A percentile compares a stretch with the other conserved stretches of the same genome.
Evolutionary conservation across 495 filamentous ascomycete genomes (phyloP).

Genomic region (Penicillium maclennaniae): DNA sequence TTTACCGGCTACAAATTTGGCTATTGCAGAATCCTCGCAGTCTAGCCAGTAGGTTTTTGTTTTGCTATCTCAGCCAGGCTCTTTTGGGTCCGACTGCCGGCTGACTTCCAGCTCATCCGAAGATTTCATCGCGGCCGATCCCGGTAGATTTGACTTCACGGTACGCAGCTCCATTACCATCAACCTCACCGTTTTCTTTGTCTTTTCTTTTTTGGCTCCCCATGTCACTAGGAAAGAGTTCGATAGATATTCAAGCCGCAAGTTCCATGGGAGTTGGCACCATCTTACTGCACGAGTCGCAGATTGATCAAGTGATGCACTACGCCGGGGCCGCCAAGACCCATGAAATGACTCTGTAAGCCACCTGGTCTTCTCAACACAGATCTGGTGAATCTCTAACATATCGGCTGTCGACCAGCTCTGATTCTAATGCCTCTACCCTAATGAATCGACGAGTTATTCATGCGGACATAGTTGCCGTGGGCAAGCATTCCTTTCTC

Average conservation of each 20-base stretch:
- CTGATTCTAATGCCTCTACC: no score
- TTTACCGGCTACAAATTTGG: background rate
- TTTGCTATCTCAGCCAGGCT: background rate
- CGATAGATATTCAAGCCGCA: background rate
- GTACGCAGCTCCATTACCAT: background rate
- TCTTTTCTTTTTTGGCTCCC: background rate
- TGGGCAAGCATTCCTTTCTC: no score
- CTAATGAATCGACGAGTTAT: no score
- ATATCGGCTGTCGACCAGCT: no score
- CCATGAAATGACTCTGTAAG: background rate
- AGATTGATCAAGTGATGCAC: background rate
- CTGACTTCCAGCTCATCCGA: conserved; percentile 8
- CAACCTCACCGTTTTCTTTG: background rate
- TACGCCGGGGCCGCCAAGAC: conserved; percentile 4
- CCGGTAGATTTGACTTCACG: conserved; percentile 4
- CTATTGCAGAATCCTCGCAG: background rate
- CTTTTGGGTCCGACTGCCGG: background rate
- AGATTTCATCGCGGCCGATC: conserved; percentile 19
- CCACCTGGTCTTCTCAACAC: no score
- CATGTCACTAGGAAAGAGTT: background rate
- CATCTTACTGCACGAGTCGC: background rate
- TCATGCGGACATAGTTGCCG: no score
- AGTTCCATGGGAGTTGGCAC: background rate
- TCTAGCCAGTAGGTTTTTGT: background rate
- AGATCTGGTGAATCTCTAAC: no score